phyloP scores from a whole-genome alignment of 306 rosid genomes.

The Arachis hypogaea region DNA sequence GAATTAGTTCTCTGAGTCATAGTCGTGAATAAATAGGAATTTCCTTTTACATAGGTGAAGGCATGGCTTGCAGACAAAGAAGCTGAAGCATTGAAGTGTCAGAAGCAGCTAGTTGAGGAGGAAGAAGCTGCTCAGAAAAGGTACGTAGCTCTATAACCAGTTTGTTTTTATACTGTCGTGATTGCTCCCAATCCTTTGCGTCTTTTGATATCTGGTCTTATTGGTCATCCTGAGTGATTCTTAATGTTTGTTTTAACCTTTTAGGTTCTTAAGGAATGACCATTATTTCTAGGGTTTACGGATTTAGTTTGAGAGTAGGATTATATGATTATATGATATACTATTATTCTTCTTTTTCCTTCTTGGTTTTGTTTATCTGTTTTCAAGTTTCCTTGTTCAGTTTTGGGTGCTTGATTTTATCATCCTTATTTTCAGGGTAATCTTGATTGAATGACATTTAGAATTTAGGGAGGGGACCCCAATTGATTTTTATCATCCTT shows the following conservation, averaged over 20 bases:
- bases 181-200: neutral
- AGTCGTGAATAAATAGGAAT: constrained; percentile 37
- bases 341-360: neutral
- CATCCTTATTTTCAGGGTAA: too few relatives aligned
- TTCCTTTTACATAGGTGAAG: constrained; percentile 56
- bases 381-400: neutral
- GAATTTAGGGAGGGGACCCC: too few relatives aligned
- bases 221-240: constrained; percentile 5
- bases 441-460: too few relatives aligned
- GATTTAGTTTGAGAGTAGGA: neutral
- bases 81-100: constrained; percentile 89
- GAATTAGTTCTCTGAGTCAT: constrained; percentile 17
- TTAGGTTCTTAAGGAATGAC: constrained; percentile 18
- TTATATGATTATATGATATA: neutral
- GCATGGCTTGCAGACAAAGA: constrained; percentile 92
- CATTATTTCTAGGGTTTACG: constrained; percentile 28
- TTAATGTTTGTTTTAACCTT: constrained; percentile 16
- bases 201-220: constrained; percentile 9
- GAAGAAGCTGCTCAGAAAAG: constrained; percentile 96
- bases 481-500: too few relatives aligned
- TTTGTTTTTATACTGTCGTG: constrained; percentile 12
- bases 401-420: constrained; percentile 13
- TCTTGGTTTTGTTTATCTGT: constrained; percentile 4
- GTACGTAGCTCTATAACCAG: constrained; percentile 43
- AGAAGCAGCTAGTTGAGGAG: constrained; percentile 87